These are phyloP conservation scores for Copromyces sp. DNA, from an alignment of 495 filamentous ascomycete genomes.

Conservation along the genomic window DNA sequence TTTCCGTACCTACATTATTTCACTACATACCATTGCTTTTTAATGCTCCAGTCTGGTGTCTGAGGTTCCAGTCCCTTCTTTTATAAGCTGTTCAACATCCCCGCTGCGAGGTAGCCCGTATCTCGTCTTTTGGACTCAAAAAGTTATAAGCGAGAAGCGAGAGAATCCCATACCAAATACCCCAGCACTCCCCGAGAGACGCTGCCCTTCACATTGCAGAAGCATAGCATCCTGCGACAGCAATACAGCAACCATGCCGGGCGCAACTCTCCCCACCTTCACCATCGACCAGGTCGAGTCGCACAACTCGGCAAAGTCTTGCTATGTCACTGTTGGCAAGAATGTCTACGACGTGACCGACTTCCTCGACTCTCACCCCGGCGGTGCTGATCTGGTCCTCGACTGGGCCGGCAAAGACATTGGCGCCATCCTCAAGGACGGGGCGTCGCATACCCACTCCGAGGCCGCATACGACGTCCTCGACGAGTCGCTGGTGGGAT, in stretches of 20 bases:
- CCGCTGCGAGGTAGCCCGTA: not conserved
- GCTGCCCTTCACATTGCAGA: not conserved
- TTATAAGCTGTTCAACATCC: not conserved
- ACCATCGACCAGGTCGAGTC: conserved; percentile 65
- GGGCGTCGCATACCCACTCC: conserved; percentile 70
- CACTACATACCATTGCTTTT: not conserved
- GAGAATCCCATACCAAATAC: not conserved
- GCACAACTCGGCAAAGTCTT: conserved; percentile 72
- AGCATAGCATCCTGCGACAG: not conserved
- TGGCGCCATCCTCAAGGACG: conserved; percentile 70
- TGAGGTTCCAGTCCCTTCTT: not conserved
- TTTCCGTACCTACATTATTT: not conserved
- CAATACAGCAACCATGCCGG: conserved; percentile 27
- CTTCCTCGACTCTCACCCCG: conserved; percentile 83
- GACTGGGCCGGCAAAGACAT: conserved; percentile 89
- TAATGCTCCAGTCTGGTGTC: not conserved
- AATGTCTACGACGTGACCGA: conserved; percentile 93
- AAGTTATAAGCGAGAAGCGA: not conserved
- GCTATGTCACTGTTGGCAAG: conserved; percentile 82
- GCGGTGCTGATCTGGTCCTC: conserved; percentile 78
- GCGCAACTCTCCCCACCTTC: conserved; percentile 65
- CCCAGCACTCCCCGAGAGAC: not conserved
- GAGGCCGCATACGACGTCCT: conserved; percentile 92
- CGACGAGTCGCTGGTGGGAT: conserved; percentile 67
- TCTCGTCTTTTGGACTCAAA: not conserved